These are phyloP conservation scores for Hygrocybe punicea DNA, from an alignment of 768 basidiomycete genomes.

Conservation along the genomic window DNA sequence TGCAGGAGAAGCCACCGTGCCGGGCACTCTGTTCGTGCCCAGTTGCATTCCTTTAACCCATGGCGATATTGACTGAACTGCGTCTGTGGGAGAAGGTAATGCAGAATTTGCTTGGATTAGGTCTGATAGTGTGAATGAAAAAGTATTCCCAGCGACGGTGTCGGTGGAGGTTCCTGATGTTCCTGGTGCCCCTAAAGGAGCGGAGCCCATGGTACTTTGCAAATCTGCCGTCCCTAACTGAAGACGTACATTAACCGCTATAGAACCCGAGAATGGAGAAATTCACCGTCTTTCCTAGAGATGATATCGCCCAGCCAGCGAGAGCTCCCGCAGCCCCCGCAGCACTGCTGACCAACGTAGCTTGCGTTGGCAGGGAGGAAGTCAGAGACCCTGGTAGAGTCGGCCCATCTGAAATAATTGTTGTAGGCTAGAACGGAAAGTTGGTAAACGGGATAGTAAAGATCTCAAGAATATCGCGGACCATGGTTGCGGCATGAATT, in stretches of 20 bases:
- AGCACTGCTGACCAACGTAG: slow-evolving; percentile 74
- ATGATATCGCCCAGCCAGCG: slow-evolving; percentile 96
- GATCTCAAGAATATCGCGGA: slow-evolving; percentile 29
- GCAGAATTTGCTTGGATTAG: slow-evolving; percentile 41
- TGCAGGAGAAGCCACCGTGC: slow-evolving; percentile 31
- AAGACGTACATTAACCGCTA: slow-evolving; percentile 1
- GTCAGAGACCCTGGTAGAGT: slow-evolving; percentile 30
- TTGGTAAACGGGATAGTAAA: background rate
- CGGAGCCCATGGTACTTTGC: slow-evolving; percentile 56
- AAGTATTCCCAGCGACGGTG: background rate
- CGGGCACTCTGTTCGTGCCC: slow-evolving; percentile 50
- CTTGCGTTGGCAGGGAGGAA: slow-evolving; percentile 32
- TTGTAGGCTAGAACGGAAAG: slow-evolving; percentile 36
- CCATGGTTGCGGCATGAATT: slow-evolving; percentile 76
- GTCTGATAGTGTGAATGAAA: background rate
- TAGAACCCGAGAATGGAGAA: background rate
- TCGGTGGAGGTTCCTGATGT: background rate
- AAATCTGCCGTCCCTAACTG: slow-evolving; percentile 72
- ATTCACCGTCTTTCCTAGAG: slow-evolving; percentile 74
- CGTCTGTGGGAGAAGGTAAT: slow-evolving; percentile 15
- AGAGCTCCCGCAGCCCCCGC: slow-evolving; percentile 88
- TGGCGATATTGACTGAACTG: background rate
- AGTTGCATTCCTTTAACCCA: slow-evolving; percentile 67
- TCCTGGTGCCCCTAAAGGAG: background rate
- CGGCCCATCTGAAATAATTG: slow-evolving; percentile 27